Conservation (phyloP, 495 filamentous ascomycete species). For the Aspergillus avenaceus region DNA sequence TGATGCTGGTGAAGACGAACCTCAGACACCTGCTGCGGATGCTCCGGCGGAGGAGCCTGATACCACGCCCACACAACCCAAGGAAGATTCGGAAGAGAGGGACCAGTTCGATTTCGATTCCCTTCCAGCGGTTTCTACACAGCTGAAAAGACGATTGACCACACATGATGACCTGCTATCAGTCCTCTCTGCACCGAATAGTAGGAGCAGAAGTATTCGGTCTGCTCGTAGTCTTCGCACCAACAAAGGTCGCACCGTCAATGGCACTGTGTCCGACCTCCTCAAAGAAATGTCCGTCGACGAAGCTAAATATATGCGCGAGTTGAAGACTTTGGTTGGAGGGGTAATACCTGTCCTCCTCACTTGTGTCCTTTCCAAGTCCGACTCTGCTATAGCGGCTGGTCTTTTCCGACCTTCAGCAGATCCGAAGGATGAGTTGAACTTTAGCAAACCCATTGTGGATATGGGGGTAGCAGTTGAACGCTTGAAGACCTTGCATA, state of each 20-base stretch:
- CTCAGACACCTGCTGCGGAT: slow-evolving; percentile 4
- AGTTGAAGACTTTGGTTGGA: slow-evolving; percentile 89
- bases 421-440: slow-evolving; percentile 50
- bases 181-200: slow-evolving; percentile 73
- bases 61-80: slow-evolving; percentile 9
- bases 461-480: slow-evolving; percentile 93
- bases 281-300: slow-evolving; percentile 78
- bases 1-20: slow-evolving; percentile 33
- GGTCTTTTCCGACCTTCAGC: slow-evolving; percentile 61
- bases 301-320: slow-evolving; percentile 86
- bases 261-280: slow-evolving; percentile 66
- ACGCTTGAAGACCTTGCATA: slow-evolving; percentile 74
- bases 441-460: slow-evolving; percentile 82
- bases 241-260: slow-evolving; percentile 59
- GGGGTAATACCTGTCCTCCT: slow-evolving; percentile 94
- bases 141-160: slow-evolving; percentile 69
- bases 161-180: slow-evolving; percentile 94
- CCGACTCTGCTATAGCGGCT: slow-evolving; percentile 59
- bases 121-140: slow-evolving; percentile 40
- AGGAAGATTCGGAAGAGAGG: slow-evolving; percentile 32
- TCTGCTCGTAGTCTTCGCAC: slow-evolving; percentile 71
- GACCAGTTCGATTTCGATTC: slow-evolving; percentile 44
- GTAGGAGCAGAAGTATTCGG: slow-evolving; percentile 60
- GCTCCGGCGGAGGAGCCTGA: slow-evolving; percentile 9
- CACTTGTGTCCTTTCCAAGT: slow-evolving; percentile 75